phyloP scores from a whole-genome alignment of 1,284 basidiomycete species.

The Heterobasidion irregulare region DNA sequence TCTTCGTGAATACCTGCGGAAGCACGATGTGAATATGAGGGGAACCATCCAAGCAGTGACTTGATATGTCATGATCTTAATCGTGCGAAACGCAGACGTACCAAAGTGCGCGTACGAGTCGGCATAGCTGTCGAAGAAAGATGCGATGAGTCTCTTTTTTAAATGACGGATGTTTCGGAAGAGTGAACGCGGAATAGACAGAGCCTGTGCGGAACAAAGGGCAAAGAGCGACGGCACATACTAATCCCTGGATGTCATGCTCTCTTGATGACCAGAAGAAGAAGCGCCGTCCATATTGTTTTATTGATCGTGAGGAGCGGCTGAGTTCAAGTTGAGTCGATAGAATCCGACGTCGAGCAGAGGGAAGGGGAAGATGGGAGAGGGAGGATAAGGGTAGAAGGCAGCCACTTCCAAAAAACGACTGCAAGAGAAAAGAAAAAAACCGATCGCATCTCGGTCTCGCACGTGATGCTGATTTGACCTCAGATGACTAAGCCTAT shows the following conservation, averaged over 20 bases:
- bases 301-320: too few relatives aligned
- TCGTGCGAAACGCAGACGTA: conserved; percentile 24
- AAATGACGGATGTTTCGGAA: background rate
- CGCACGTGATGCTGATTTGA: background rate
- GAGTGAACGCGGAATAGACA: too few relatives aligned
- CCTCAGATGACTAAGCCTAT: too few relatives aligned
- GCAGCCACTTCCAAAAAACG: background rate
- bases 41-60: background rate
- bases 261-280: conserved; percentile 28
- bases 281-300: conserved; percentile 33
- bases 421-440: background rate
- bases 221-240: conserved; percentile 36
- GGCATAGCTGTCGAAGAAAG: conserved; percentile 57
- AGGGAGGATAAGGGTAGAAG: background rate
- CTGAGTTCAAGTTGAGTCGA: too few relatives aligned
- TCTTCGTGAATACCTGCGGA: conserved; percentile 89
- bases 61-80: background rate
- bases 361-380: background rate
- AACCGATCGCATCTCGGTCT: background rate
- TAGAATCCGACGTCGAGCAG: background rate
- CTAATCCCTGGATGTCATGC: conserved; percentile 79
- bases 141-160: conserved; percentile 21
- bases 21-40: background rate
- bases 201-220: background rate
- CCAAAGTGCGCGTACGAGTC: conserved; percentile 95